A percentile compares a stretch with the other conserved stretches of the same genome.
Evolutionary conservation across 768 basidiomycete species (phyloP).

Genomic region (Infundibulicybe gibba): DNA sequence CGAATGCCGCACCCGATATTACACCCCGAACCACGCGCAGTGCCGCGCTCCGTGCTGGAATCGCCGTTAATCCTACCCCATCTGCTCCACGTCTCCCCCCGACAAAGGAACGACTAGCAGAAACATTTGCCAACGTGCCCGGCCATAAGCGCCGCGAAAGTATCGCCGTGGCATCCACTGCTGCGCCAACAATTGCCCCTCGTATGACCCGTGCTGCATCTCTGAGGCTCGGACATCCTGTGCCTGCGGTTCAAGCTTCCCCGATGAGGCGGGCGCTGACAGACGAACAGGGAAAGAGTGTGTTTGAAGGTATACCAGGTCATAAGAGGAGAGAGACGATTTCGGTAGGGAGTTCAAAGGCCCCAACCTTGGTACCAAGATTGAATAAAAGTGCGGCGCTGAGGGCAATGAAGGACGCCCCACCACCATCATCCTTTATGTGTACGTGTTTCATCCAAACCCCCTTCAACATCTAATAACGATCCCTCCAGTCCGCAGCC

Average conservation of each 20-base stretch:
- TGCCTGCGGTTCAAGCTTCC: conserved; percentile 33
- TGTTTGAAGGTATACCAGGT: conserved; percentile 80
- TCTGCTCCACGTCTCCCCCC: conserved; percentile 46
- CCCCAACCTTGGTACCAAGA: conserved; percentile 67
- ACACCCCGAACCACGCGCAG: conserved; percentile 75
- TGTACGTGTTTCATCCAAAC: conserved; percentile 40
- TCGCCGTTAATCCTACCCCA: conserved; percentile 38
- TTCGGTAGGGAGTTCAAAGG: conserved; percentile 59
- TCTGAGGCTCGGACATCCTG: conserved; percentile 52
- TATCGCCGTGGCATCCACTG: conserved; percentile 72
- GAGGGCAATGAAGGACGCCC: conserved; percentile 54
- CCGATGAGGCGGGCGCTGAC: conserved; percentile 33
- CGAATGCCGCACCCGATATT: conserved; percentile 62
- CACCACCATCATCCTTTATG: conserved; percentile 68
- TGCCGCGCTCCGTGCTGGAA: conserved; percentile 68
- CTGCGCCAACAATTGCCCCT: conserved; percentile 67
- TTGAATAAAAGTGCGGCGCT: conserved; percentile 79
- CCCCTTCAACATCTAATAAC: conserved; percentile 1
- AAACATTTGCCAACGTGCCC: conserved; percentile 75
- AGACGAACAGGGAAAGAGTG: conserved; percentile 34
- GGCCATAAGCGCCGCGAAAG: conserved; percentile 74
- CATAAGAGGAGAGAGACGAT: conserved; percentile 80
- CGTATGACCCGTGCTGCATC: conserved; percentile 76
- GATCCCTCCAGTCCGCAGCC: conserved; percentile 36
- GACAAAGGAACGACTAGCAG: conserved; percentile 55